phyloP scores from a whole-genome alignment of 2,329 filamentous ascomycete species.

The Nemania sp. region DNA sequence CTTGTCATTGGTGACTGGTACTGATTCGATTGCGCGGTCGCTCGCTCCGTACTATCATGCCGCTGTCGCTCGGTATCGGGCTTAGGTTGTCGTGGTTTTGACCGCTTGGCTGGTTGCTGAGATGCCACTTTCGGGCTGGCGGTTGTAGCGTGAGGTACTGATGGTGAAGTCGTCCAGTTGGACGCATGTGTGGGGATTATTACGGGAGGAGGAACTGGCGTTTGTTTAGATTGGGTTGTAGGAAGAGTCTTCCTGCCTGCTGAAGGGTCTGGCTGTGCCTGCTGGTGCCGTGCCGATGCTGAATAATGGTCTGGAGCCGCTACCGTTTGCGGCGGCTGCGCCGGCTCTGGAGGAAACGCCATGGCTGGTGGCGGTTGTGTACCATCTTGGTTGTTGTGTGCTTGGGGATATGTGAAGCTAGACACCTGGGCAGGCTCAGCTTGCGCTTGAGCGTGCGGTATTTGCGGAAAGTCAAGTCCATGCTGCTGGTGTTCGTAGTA shows the following conservation, averaged over 20 bases:
- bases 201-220: constrained; percentile 28
- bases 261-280: constrained; percentile 16
- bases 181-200: constrained; percentile 26
- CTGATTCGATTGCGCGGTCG: constrained; percentile 29
- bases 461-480: constrained; percentile 27
- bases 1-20: constrained; percentile 37
- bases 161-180: constrained; percentile 29
- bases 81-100: constrained; percentile 30
- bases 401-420: constrained; percentile 23
- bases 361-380: constrained; percentile 22
- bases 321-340: constrained; percentile 20
- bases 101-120: constrained; percentile 30
- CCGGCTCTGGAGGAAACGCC: constrained; percentile 19
- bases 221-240: constrained; percentile 29
- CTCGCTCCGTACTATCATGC: constrained; percentile 29
- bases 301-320: constrained; percentile 16
- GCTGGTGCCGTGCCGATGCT: constrained; percentile 16
- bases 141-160: constrained; percentile 21
- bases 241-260: constrained; percentile 32
- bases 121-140: constrained; percentile 28
- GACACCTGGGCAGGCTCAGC: constrained; percentile 14
- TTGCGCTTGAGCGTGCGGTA: constrained; percentile 14
- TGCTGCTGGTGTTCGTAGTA: constrained; percentile 29
- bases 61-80: constrained; percentile 27
- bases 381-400: constrained; percentile 23